Evolutionary conservation across 805 yeast genomes (phyloP).

Genomic region (Sporopachydermia lactativora): DNA sequence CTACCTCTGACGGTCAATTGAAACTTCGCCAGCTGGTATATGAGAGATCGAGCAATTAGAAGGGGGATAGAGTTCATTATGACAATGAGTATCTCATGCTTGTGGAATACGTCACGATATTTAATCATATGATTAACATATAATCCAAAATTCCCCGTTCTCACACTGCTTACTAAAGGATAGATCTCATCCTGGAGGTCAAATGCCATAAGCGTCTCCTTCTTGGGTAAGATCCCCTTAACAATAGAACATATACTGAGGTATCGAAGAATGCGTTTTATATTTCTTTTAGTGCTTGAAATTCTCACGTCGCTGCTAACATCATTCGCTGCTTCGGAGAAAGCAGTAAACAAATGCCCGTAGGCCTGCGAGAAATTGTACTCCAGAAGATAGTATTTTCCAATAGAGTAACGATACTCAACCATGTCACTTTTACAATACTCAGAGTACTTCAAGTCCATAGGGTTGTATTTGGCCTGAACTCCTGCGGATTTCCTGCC

Average conservation of each 20-base stretch:
- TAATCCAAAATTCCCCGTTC: not conserved
- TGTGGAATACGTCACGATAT: not conserved
- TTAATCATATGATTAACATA: not conserved
- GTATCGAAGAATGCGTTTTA: not conserved
- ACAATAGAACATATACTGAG: not conserved
- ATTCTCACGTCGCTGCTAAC: not conserved
- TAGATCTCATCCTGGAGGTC: not conserved
- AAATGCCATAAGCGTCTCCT: not conserved
- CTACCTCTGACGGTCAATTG: not conserved
- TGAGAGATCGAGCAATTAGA: not conserved
- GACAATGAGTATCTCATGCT: not conserved
- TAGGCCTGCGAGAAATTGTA: constrained; percentile 37
- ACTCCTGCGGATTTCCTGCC: constrained; percentile 12
- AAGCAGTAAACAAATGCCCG: constrained; percentile 26
- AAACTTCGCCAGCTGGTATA: not conserved
- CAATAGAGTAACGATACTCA: constrained; percentile 40
- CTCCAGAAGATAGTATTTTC: constrained; percentile 40
- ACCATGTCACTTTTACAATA: constrained; percentile 35
- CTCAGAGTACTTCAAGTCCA: constrained; percentile 25
- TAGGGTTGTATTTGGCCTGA: constrained; percentile 18
- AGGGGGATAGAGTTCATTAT: not conserved
- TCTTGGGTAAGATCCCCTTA: constrained; percentile 1
- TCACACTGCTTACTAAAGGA: not conserved
- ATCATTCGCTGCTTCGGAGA: not conserved
- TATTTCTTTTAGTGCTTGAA: not conserved